These are phyloP conservation scores for Colletotrichum gigasporum DNA, from an alignment of 2,329 filamentous ascomycete genomes.

Conservation along the genomic window DNA sequence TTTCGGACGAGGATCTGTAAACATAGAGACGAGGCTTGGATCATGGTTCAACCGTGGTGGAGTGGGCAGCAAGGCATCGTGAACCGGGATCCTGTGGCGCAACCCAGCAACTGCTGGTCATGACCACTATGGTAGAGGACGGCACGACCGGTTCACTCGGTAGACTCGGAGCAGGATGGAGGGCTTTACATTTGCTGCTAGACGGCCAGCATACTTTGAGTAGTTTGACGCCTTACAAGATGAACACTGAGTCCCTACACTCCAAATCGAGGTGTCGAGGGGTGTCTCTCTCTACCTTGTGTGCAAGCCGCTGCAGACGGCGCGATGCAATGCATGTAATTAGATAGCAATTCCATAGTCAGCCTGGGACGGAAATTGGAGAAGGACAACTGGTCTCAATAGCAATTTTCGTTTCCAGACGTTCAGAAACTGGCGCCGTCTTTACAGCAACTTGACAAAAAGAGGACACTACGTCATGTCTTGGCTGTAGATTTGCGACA, in stretches of 20 bases:
- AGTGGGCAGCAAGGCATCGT: conserved; percentile 11
- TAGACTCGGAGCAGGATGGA: conserved; percentile 27
- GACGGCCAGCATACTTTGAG: conserved; percentile 30
- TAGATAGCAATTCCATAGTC: conserved; percentile 27
- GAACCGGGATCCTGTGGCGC: conserved; percentile 28
- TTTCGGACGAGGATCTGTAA: conserved; percentile 78
- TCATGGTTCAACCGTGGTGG: conserved; percentile 11
- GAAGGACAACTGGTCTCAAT: background rate
- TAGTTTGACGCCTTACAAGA: conserved; percentile 32
- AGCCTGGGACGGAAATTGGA: background rate
- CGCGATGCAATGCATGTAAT: conserved; percentile 6
- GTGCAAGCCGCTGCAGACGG: conserved; percentile 4
- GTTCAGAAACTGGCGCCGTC: no score
- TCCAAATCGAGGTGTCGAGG: conserved; percentile 13
- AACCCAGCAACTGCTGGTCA: conserved; percentile 19
- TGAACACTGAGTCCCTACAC: conserved; percentile 28
- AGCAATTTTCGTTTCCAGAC: background rate
- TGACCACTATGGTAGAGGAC: conserved; percentile 26
- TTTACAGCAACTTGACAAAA: no score
- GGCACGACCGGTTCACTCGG: conserved; percentile 27
- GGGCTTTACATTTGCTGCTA: conserved; percentile 29
- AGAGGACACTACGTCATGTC: no score
- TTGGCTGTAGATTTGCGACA: no score
- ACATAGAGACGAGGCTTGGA: conserved; percentile 33
- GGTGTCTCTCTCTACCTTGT: background rate